Percentiles rank a stretch among this genome's conserved stretches.
Evolutionary conservation across 192 early-diverging fungal genomes (phyloP).

Genomic region (Coemansia sp.): DNA sequence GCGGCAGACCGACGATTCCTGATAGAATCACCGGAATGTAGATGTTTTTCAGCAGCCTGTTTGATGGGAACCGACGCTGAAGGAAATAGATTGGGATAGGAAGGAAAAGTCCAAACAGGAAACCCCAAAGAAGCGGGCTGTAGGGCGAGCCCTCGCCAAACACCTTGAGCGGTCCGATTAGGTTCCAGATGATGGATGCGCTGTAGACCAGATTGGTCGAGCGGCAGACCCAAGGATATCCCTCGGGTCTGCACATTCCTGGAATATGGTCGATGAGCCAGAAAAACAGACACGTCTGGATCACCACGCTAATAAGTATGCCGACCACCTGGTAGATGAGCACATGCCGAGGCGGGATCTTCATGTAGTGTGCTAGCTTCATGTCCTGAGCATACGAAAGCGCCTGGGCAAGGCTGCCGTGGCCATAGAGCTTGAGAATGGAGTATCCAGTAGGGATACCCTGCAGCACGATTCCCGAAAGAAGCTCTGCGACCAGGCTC

Average conservation of each 20-base stretch:
- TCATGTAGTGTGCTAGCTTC: constrained; percentile 81
- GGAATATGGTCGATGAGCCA: constrained; percentile 64
- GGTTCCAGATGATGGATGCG: constrained; percentile 78
- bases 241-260: constrained; percentile 58
- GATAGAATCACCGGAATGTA: constrained; percentile 72
- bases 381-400: constrained; percentile 69
- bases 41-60: constrained; percentile 65
- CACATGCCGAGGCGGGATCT: constrained; percentile 79
- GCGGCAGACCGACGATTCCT: constrained; percentile 62
- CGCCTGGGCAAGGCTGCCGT: constrained; percentile 73
- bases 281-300: constrained; percentile 66
- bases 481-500: constrained; percentile 80
- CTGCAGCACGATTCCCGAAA: constrained; percentile 77
- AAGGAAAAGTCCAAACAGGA: constrained; percentile 67
- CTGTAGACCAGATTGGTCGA: constrained; percentile 62
- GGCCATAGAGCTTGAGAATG: constrained; percentile 82
- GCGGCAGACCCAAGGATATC: constrained; percentile 70
- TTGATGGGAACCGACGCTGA: constrained; percentile 61
- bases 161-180: constrained; percentile 69
- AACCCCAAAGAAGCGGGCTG: constrained; percentile 55
- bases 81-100: constrained; percentile 72
- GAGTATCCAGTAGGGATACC: constrained; percentile 79
- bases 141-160: constrained; percentile 67
- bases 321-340: constrained; percentile 72
- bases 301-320: constrained; percentile 65